Evolutionary conservation across 768 basidiomycete species (phyloP), one percentile per base, ranked within the genome.

Genomic region (Auricularia auricula-judae): DNA sequence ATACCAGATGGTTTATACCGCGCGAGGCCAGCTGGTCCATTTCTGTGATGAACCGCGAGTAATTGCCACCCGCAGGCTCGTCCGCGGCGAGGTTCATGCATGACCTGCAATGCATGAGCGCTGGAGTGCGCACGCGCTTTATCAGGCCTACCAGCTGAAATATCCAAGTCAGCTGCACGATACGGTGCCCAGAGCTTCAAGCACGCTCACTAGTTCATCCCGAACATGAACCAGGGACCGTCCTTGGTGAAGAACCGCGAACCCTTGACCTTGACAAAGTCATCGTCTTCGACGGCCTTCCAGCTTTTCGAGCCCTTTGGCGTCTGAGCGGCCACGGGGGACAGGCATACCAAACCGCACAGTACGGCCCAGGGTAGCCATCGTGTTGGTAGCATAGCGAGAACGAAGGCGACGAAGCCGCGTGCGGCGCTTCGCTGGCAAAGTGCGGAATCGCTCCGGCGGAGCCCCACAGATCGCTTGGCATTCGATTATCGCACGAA

Each of bases 221-320:
- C 56, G 56, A 59, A 29, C 56, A 59, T 59, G 11, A 59, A 59
- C 56, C 56, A 59, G 8, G 56, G 56, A 8, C 56, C 56, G 2
- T 59, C 56, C 29, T 35, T 29, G 34, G 56, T 29, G 56, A 8
- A 59, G 56, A 59, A 59, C 29, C 56, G 56, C 23, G 56, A n/a
- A 10, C 56, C 56, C 34, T 59, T 59, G 56, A 59, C 56, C 29
- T 59, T 59, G 8, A 59, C 56, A 33, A 59, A 59, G 56, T 59
- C 56, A 10, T 33, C 14, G 12, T 29, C 56, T 8, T 59, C 23
- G 18, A 59, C 56, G 14, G 56, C 16, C 23, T 14, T 59, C 56
- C 56, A 59, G 56, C 33, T 29, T 18, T 59, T 29, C 29, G 56
- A 29, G 4, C 56, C 56, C 56, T 59, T 59, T 23, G 56, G 56